Conservation (phyloP, 352 stramenopile species). For the Globisporangium heterothallicum region DNA sequence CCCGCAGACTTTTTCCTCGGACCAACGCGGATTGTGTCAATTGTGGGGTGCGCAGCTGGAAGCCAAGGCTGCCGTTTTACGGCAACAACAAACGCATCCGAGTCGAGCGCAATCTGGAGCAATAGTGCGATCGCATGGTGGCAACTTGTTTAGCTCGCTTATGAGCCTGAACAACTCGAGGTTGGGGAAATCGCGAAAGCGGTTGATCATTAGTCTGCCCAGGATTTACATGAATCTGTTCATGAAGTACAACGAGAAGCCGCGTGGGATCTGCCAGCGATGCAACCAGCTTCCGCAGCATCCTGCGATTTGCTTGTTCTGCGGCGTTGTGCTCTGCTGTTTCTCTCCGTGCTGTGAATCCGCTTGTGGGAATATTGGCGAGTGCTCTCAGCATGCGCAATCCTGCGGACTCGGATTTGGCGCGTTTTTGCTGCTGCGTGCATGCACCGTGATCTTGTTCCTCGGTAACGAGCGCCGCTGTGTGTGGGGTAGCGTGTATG, state of each 20-base stretch:
- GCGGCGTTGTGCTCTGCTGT: conserved; percentile 69
- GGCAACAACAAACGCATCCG: conserved; percentile 23
- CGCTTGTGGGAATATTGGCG: conserved; percentile 47
- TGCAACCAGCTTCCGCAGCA: conserved; percentile 64
- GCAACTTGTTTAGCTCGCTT: conserved; percentile 5
- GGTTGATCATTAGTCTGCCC: conserved; percentile 42
- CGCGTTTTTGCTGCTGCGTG: conserved; percentile 64
- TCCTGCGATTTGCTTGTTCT: conserved; percentile 72
- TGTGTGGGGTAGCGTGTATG: conserved; percentile 79
- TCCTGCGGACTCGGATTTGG: conserved; percentile 52
- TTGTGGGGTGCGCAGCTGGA: conserved; percentile 71
- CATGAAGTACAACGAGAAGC: conserved; percentile 73
- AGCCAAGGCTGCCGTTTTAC: conserved; percentile 57
- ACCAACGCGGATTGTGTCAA: conserved; percentile 59
- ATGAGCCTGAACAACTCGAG: background rate
- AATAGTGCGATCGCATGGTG: background rate
- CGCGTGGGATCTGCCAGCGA: conserved; percentile 38
- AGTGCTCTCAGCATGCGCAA: conserved; percentile 73
- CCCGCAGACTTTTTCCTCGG: conserved; percentile 44
- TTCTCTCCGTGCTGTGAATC: conserved; percentile 67
- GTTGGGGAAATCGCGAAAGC: conserved; percentile 2
- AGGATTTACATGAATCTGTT: conserved; percentile 81
- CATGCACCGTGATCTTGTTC: conserved; percentile 82
- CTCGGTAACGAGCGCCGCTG: conserved; percentile 73
- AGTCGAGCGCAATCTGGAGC: background rate